phyloP scores from a whole-genome alignment of 805 yeast species.

The Candida alai region DNA sequence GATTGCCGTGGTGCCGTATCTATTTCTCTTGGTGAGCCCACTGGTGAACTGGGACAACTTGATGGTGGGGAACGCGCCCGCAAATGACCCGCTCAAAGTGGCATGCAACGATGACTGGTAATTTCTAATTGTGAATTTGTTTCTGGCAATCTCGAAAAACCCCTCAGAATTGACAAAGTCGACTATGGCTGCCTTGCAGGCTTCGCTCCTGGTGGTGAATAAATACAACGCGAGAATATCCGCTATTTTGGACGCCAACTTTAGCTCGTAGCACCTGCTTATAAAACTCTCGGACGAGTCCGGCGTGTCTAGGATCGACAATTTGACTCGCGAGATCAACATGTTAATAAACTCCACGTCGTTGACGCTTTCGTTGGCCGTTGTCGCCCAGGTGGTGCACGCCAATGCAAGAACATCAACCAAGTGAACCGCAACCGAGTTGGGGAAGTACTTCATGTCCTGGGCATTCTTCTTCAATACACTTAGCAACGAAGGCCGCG shows the following conservation, averaged over 20 bases:
- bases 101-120: constrained; percentile 46
- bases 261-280: constrained; percentile 49
- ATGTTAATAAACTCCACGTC: constrained; percentile 47
- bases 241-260: constrained; percentile 61
- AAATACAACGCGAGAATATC: constrained; percentile 73
- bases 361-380: constrained; percentile 48
- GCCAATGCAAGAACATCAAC: constrained; percentile 73
- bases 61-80: constrained; percentile 43
- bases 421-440: constrained; percentile 60
- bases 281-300: constrained; percentile 21
- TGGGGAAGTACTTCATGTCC: constrained; percentile 52
- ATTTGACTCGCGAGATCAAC: constrained; percentile 30
- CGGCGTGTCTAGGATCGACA: constrained; percentile 14
- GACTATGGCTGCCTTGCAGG: constrained; percentile 40
- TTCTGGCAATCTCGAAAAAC: constrained; percentile 27
- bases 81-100: constrained; percentile 43
- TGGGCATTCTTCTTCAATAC: constrained; percentile 54
- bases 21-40: constrained; percentile 41
- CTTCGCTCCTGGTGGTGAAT: constrained; percentile 50
- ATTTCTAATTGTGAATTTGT: constrained; percentile 40
- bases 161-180: constrained; percentile 35
- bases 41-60: constrained; percentile 50
- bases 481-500: constrained; percentile 43
- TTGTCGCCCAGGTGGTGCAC: constrained; percentile 67
- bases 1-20: constrained; percentile 49